Base-by-base conservation (phyloP, 1,284 basidiomycete species). In the Xanthoconium separans region DNA sequence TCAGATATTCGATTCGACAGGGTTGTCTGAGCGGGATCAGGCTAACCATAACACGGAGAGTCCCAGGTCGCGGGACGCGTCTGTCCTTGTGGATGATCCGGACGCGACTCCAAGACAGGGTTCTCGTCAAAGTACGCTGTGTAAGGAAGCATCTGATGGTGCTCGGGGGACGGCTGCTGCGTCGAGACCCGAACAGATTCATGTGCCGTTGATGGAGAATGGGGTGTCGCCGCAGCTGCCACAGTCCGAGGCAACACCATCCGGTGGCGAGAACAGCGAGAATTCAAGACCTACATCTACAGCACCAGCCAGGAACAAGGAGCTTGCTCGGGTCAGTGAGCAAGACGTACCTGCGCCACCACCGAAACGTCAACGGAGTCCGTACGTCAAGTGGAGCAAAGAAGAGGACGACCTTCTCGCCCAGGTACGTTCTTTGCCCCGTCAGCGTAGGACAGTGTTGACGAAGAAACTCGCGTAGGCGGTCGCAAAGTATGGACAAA, bases 391-490 rank as follows among this genome's bases (percentile, higher is more conserved):
- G 44, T 73, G 72, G 73, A 73, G 64, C 15, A 71, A 66, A 40
- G 73, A 74, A 46, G 73, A 73, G 44, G 73, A 73, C 42, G 73
- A 74, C 22, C 58, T 75, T 8, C 61, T 75, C n/a, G 62, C 70
- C 1, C 71, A 73, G 59, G 73, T 72, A 47, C 18, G 65, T 51
- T 34, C 22, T 36, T 0, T 22, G 6, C 15, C 15, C 33, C 8
- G 3, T 34, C 18, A 1, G 16, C 18, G 16, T 3, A 9, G 2
- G 27, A 30, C 2, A n/a, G 15, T 29, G 6, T 53, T 54, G 33
- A 57, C 41, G 1, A 33, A 44, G 29, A 36, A 8, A 20, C 9
- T 11, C 15, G 33, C 8, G 2, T 40, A 73, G 69, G 73, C 73
- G 2, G 73, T 75, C 2, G 64, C 71, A 12, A 74, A 73, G 58